These are phyloP conservation scores for Pilaira anomala DNA, from an alignment of 192 early-diverging fungal genomes.

Conservation along the genomic window DNA sequence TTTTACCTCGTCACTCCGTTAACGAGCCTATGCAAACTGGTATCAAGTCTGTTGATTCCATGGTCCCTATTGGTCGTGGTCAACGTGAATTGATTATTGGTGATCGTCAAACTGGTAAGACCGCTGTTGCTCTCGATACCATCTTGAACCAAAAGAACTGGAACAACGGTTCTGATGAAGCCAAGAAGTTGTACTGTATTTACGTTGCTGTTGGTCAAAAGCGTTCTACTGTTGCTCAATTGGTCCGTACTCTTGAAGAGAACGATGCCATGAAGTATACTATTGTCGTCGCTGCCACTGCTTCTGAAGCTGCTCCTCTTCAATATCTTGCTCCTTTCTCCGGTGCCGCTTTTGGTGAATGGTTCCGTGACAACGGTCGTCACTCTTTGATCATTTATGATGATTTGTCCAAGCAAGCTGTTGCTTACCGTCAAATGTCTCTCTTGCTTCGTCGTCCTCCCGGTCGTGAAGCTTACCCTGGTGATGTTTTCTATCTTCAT, in stretches of 20 bases:
- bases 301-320: conserved; percentile 97
- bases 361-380: conserved; percentile 99
- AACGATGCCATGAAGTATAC: conserved; percentile 99
- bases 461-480: conserved; percentile 99
- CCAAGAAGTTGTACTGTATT: conserved; percentile 99
- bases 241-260: conserved; percentile 97
- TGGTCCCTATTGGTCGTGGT: conserved; percentile 99
- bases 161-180: conserved; percentile 92
- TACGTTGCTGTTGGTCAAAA: conserved; percentile 99
- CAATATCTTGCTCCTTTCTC: conserved; percentile 99
- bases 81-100: conserved; percentile 99
- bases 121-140: conserved; percentile 96
- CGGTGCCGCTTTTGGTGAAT: conserved; percentile 97
- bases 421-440: conserved; percentile 99
- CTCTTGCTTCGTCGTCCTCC: conserved; percentile 98
- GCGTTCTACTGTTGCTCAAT: conserved; percentile 98
- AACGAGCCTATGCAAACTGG: conserved; percentile 99
- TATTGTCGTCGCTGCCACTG: conserved; percentile 97
- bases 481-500: conserved; percentile 99
- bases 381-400: conserved; percentile 99
- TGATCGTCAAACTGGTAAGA: conserved; percentile 99
- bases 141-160: conserved; percentile 99
- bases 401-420: conserved; percentile 99
- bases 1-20: conserved; percentile 98
- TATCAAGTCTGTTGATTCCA: conserved; percentile 99